A percentile compares a stretch with the other conserved stretches of the same genome.
Evolutionary conservation across 768 basidiomycete species (phyloP).

Genomic region (Panaeolus papilionaceus): DNA sequence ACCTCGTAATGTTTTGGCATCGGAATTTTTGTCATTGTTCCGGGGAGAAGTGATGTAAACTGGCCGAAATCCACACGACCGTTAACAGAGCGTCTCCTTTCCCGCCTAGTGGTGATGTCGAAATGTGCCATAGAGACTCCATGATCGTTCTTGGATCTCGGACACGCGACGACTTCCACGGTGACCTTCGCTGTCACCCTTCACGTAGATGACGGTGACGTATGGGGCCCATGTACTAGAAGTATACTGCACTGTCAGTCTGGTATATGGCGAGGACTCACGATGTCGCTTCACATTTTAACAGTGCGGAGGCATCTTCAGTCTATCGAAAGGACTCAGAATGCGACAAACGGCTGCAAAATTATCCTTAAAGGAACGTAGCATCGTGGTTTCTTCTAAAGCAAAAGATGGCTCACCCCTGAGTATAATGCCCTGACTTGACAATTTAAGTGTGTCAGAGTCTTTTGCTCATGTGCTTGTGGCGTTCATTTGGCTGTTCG

Average conservation of each 20-base stretch:
- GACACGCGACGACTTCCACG: constrained; percentile 13
- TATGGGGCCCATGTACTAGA: background rate
- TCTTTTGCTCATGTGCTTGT: constrained; percentile 10
- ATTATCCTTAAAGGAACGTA: background rate
- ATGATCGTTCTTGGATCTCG: constrained; percentile 6
- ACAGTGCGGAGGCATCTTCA: background rate
- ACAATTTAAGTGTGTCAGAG: background rate
- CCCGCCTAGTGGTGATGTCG: constrained; percentile 11
- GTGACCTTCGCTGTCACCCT: background rate
- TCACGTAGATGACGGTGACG: background rate
- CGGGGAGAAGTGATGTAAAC: background rate
- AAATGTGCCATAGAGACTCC: constrained; percentile 7
- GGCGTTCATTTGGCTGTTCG: constrained; percentile 6
- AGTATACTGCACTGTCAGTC: background rate
- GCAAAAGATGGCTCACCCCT: background rate
- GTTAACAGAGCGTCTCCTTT: background rate
- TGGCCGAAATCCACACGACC: background rate
- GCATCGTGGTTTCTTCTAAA: constrained; percentile 4
- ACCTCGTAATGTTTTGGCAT: constrained; percentile 1
- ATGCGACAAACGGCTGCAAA: background rate
- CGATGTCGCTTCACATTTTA: background rate
- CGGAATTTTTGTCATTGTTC: constrained; percentile 1
- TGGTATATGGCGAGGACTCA: background rate
- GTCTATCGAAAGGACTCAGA: background rate
- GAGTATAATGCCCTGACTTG: background rate